These are phyloP conservation scores for Claviceps digitariae DNA, from an alignment of 2,329 filamentous ascomycete species.

Conservation along the genomic window DNA sequence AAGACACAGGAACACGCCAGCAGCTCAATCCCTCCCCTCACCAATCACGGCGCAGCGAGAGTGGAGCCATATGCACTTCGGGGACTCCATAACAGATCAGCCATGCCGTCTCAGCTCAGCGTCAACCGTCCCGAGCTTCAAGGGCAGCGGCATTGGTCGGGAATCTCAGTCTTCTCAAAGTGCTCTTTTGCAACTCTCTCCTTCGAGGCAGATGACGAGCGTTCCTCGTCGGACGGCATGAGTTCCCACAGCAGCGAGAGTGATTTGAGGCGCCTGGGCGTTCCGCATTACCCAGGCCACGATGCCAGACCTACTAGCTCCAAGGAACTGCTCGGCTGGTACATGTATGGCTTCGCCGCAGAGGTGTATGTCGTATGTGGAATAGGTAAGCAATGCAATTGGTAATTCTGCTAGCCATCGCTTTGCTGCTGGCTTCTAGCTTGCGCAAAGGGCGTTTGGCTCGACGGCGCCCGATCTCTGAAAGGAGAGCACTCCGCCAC, in stretches of 20 bases:
- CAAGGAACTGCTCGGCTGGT: constrained; percentile 88
- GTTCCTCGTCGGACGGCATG: constrained; percentile 30
- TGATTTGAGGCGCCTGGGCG: constrained; percentile 19
- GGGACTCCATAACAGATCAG: neutral
- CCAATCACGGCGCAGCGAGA: constrained; percentile 3
- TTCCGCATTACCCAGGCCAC: constrained; percentile 59
- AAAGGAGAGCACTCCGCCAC: neutral
- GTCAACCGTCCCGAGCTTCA: constrained; percentile 28
- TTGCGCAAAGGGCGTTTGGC: neutral
- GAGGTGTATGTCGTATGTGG: constrained; percentile 89
- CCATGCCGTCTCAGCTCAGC: constrained; percentile 9
- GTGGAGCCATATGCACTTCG: neutral
- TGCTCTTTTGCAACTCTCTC: constrained; percentile 44
- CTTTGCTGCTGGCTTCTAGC: neutral
- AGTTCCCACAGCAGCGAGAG: constrained; percentile 23
- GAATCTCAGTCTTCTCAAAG: constrained; percentile 38
- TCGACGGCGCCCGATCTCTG: neutral
- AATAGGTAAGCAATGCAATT: constrained; percentile 40
- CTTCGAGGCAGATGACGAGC: constrained; percentile 59
- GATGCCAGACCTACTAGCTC: constrained; percentile 77
- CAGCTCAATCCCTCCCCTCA: neutral
- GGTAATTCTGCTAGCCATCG: neutral
- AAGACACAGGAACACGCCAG: too few relatives aligned
- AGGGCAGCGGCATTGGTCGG: constrained; percentile 31
- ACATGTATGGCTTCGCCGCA: constrained; percentile 89